Evolutionary conservation across 2,329 filamentous ascomycete species (phyloP), one percentile per base, ranked within the genome.

Genomic region (Colletotrichum tofieldiae): DNA sequence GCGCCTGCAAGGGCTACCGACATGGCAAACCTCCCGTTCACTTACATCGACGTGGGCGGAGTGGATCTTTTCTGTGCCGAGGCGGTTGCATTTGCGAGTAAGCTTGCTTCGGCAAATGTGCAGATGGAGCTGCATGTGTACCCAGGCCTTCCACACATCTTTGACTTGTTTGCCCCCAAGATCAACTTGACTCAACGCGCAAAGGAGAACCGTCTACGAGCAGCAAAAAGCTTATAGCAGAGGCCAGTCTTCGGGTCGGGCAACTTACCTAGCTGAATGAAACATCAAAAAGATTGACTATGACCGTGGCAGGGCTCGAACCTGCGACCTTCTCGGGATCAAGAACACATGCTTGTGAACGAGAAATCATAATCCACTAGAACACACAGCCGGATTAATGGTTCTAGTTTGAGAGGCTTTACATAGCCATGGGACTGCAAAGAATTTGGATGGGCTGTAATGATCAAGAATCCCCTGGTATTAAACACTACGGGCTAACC

Each of bases 111-210:
- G 59, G 81, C 77, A 1, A 77, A 78, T 2, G 75, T 84, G 1
- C 76, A 80, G 39, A 78, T 82, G 1, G 84, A 85, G 75, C 75
- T 84, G 16, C 83, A 85, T 65, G 55, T 85, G 26, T 85, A 84
- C 66, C 77, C 79, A 0, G 84, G 84, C 1, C 67, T 85, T 20
- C 81, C 82, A 0, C 84, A 86, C 71, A 81, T 77, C 0, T 85
- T 82, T 52, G 82, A 83, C 26, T 26, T 72, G 12, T 72, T 49
- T 32, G 65, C 65, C n/a, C 26, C 65, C 11, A 32, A 29, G 16
- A 72, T 72, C 41, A 54, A 51, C 37, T 26, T 60, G 3, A 26
- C 70, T 9, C 26, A 37, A 9, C 52, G 16, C 6, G 70, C 70
- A 5, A 70, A 20, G 16, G 45, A 72, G 11, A 70, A 69, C 3